These are phyloP conservation scores for Boletus sp. DNA, from an alignment of 1,284 basidiomycete species.

Conservation along the genomic window DNA sequence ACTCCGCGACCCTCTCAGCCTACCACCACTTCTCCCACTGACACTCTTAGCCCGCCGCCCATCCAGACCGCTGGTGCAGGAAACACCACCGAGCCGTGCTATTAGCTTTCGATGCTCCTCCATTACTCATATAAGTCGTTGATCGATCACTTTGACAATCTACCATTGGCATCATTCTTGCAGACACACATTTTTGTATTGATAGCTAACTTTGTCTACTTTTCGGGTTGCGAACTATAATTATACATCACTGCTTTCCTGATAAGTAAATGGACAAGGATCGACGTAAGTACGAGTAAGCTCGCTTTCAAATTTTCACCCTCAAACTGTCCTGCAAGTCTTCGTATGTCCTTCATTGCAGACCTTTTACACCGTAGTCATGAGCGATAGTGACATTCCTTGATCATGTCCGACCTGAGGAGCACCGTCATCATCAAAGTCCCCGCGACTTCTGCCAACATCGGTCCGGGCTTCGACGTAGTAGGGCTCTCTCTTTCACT, in stretches of 20 bases:
- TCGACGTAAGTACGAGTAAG: constrained; percentile 4
- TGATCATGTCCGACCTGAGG: constrained; percentile 21
- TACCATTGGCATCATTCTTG: constrained; percentile 1
- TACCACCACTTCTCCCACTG: neutral
- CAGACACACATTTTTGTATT: constrained; percentile 10
- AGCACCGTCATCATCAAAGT: constrained; percentile 69
- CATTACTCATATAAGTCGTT: constrained; percentile 5
- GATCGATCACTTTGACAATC: constrained; percentile 7
- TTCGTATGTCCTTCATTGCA: constrained; percentile 5
- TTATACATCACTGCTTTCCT: neutral
- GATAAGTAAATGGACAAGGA: constrained; percentile 1
- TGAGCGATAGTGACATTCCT: neutral
- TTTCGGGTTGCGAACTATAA: too few relatives aligned
- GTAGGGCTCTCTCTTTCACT: constrained; percentile 95
- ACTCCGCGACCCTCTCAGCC: constrained; percentile 7
- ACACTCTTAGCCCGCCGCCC: neutral
- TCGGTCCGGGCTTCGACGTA: constrained; percentile 98
- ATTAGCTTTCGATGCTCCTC: neutral
- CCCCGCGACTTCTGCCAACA: constrained; percentile 96
- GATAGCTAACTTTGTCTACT: neutral
- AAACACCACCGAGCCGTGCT: constrained; percentile 8
- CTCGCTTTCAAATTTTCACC: constrained; percentile 1
- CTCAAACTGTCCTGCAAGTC: neutral
- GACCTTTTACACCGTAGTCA: neutral
- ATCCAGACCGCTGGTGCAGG: constrained; percentile 2